Percentiles rank a stretch among this genome's conserved stretches.
Evolutionary conservation across 768 basidiomycete genomes (phyloP).

Genomic region (Piloderma croceum): DNA sequence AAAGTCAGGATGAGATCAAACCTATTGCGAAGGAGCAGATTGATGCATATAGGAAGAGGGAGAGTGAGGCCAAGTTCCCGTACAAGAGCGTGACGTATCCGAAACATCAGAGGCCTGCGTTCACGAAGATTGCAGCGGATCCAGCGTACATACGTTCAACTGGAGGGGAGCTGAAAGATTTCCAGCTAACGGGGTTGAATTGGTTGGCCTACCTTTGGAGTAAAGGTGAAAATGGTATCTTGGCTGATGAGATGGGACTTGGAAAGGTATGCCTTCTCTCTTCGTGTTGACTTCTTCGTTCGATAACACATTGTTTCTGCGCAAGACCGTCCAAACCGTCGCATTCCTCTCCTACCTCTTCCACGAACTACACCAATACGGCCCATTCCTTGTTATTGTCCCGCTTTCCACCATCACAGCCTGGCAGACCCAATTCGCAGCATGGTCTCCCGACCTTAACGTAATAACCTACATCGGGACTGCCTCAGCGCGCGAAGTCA

Average conservation of each 20-base stretch:
- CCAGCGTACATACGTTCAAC: constrained; percentile 77
- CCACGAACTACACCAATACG: constrained; percentile 88
- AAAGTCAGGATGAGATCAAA: constrained; percentile 73
- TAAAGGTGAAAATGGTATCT: constrained; percentile 90
- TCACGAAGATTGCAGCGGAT: constrained; percentile 80
- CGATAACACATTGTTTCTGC: constrained; percentile 10
- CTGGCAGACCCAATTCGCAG: constrained; percentile 92
- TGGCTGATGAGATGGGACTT: constrained; percentile 99
- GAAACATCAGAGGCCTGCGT: constrained; percentile 64
- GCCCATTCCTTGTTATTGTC: constrained; percentile 96
- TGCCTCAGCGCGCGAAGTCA: constrained; percentile 80
- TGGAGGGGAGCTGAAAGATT: constrained; percentile 90
- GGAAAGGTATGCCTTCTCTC: constrained; percentile 60
- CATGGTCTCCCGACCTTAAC: constrained; percentile 96
- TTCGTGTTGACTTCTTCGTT: constrained; percentile 1
- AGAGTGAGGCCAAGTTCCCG: constrained; percentile 76
- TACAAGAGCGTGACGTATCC: constrained; percentile 73
- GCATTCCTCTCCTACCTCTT: constrained; percentile 92
- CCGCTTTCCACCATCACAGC: constrained; percentile 97
- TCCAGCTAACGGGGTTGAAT: constrained; percentile 95
- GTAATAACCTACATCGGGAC: constrained; percentile 96
- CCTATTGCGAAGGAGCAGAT: constrained; percentile 74
- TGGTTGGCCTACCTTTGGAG: constrained; percentile 98
- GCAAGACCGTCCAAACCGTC: constrained; percentile 97
- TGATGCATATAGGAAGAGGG: constrained; percentile 70